phyloP scores from a whole-genome alignment of 2,329 filamentous ascomycete genomes.

The Aspergillus awamori region DNA sequence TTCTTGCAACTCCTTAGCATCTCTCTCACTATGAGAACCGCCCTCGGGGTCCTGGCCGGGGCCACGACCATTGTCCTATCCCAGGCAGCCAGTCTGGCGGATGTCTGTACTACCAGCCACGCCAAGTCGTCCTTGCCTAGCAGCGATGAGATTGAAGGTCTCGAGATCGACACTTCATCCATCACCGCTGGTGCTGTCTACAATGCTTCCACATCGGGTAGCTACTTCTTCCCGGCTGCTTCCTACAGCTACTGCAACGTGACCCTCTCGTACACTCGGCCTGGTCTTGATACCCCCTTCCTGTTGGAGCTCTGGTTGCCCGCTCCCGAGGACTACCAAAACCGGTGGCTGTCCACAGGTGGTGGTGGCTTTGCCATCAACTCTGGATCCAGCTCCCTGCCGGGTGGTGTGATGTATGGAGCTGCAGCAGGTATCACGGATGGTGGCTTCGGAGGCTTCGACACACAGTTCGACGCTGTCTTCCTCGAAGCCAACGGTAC shows the following conservation, averaged over 20 bases:
- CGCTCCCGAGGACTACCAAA: constrained; percentile 38
- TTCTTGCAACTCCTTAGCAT: too few relatives aligned
- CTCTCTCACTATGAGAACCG: neutral
- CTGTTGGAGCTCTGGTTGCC: constrained; percentile 43
- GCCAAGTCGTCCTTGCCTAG: neutral
- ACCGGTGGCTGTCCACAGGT: constrained; percentile 50
- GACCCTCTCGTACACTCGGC: constrained; percentile 47
- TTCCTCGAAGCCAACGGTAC: constrained; percentile 51
- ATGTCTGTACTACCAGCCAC: neutral
- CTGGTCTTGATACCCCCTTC: constrained; percentile 43
- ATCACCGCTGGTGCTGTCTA: constrained; percentile 1
- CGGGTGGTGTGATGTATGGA: constrained; percentile 48
- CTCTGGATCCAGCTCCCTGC: constrained; percentile 15
- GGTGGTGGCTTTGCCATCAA: constrained; percentile 27
- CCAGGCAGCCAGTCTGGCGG: neutral
- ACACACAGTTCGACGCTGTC: neutral
- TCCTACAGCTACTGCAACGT: constrained; percentile 43
- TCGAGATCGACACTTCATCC: constrained; percentile 1
- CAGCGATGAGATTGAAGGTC: neutral
- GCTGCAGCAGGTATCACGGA: constrained; percentile 47
- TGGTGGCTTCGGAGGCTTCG: constrained; percentile 50
- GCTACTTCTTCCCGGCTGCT: neutral
- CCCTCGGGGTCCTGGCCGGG: neutral
- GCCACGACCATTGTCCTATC: neutral
- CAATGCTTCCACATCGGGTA: neutral